These are phyloP conservation scores for Malassezia equina DNA, from an alignment of 1,284 basidiomycete species.

Conservation along the genomic window DNA sequence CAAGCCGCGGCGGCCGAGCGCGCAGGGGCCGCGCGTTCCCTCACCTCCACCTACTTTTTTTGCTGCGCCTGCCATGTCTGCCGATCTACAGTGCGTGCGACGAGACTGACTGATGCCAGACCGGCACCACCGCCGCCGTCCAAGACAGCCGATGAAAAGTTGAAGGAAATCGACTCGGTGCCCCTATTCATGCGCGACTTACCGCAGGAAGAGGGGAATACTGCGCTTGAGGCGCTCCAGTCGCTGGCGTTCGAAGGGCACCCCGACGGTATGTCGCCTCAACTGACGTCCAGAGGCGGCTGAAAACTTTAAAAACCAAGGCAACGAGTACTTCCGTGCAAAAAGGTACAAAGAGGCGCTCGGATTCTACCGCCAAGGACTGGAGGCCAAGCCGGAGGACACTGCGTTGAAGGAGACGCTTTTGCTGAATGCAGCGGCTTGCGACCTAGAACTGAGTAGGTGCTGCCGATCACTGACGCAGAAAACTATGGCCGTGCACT, in stretches of 20 bases:
- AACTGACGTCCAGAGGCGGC: slow-evolving; percentile 62
- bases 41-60: background rate
- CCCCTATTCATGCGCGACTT: slow-evolving; percentile 89
- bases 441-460: slow-evolving; percentile 72
- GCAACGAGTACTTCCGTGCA: slow-evolving; percentile 82
- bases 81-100: background rate
- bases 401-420: slow-evolving; percentile 55
- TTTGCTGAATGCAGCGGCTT: slow-evolving; percentile 71
- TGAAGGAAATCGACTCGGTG: slow-evolving; percentile 35
- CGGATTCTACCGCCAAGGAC: slow-evolving; percentile 77
- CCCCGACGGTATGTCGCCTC: slow-evolving; percentile 66
- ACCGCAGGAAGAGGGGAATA: slow-evolving; percentile 50
- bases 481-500: slow-evolving; percentile 79
- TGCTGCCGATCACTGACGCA: slow-evolving; percentile 39
- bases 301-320: slow-evolving; percentile 84
- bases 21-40: slow-evolving; percentile 1
- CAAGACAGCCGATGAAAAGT: slow-evolving; percentile 16
- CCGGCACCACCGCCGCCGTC: slow-evolving; percentile 1
- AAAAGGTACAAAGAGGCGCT: slow-evolving; percentile 76
- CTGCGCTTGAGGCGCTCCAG: slow-evolving; percentile 68
- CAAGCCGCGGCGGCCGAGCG: background rate
- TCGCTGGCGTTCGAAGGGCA: slow-evolving; percentile 77
- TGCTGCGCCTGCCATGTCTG: background rate
- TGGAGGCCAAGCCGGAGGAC: slow-evolving; percentile 71
- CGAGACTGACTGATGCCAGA: background rate